phyloP scores from a whole-genome alignment of 2,329 filamentous ascomycete genomes.

The Balansia obtecta region DNA sequence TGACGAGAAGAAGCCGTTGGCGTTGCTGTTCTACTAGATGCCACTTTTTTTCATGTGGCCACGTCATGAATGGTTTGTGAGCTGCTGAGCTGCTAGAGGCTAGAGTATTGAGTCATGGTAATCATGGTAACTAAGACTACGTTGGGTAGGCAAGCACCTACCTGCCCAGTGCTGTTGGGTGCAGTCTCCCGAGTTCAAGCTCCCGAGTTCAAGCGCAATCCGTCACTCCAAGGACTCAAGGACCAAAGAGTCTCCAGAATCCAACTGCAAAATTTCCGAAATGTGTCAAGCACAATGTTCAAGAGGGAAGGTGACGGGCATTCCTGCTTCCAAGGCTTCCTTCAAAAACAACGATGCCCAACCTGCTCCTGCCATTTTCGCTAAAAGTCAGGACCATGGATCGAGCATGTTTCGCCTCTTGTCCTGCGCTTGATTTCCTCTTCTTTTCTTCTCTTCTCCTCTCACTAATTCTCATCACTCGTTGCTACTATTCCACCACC shows the following conservation, averaged over 20 bases:
- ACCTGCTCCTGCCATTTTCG: slow-evolving; percentile 1
- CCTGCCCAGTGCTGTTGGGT: no score
- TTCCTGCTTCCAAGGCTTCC: neutral
- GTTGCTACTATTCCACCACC: slow-evolving; percentile 11
- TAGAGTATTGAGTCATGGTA: neutral
- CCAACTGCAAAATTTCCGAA: no score
- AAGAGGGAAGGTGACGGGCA: neutral
- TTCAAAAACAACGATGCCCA: neutral
- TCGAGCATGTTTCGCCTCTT: neutral
- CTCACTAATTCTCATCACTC: slow-evolving; percentile 10
- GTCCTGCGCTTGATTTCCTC: neutral
- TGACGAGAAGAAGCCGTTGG: slow-evolving; percentile 43
- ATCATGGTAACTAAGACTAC: no score
- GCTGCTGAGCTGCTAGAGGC: no score
- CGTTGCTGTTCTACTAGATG: slow-evolving; percentile 51
- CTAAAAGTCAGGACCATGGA: neutral
- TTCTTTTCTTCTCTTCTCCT: slow-evolving; percentile 2
- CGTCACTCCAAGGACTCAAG: no score
- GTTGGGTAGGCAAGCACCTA: no score
- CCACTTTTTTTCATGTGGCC: neutral
- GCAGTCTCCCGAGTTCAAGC: no score
- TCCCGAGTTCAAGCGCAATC: no score
- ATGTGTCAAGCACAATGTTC: neutral
- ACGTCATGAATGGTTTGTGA: neutral
- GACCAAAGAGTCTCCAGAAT: no score